Conservation (phyloP, 2,329 filamentous ascomycete species). For the Graphilbum fragrans region DNA sequence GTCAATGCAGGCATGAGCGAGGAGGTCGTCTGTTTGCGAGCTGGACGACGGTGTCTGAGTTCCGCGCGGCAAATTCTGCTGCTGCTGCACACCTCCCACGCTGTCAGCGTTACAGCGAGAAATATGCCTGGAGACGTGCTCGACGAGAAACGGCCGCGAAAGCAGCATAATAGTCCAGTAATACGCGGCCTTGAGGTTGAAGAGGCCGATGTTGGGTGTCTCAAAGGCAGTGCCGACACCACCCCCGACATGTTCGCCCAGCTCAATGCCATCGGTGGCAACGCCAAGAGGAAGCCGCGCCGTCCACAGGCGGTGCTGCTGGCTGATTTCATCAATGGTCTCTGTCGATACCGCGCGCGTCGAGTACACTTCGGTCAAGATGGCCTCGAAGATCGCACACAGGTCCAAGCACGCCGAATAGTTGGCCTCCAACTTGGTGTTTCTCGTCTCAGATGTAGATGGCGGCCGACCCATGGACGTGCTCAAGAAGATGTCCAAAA, state of each 20-base stretch:
- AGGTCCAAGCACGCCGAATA: conserved; percentile 19
- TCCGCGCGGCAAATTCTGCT: too few relatives aligned
- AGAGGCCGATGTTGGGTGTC: conserved; percentile 16
- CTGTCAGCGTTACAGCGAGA: too few relatives aligned
- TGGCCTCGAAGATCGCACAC: conserved; percentile 23
- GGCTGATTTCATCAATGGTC: conserved; percentile 14
- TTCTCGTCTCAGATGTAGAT: conserved; percentile 17
- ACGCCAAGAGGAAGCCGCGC: conserved; percentile 10
- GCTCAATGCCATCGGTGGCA: conserved; percentile 9
- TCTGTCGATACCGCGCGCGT: conserved; percentile 17
- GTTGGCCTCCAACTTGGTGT: conserved; percentile 10
- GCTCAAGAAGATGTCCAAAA: conserved; percentile 21
- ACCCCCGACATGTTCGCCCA: conserved; percentile 4
- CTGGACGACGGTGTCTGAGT: not conserved
- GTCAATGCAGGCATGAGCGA: conserved; percentile 21
- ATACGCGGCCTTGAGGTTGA: conserved; percentile 22
- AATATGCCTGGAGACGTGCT: conserved; percentile 12
- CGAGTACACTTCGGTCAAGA: conserved; percentile 22
- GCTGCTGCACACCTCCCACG: not conserved
- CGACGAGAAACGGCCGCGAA: conserved; percentile 22
- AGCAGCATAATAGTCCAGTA: conserved; percentile 26
- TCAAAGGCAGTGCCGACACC: conserved; percentile 7
- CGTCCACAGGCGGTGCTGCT: conserved; percentile 16
- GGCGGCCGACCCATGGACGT: conserved; percentile 20
- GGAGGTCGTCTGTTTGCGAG: conserved; percentile 11